Percentiles rank a stretch among this genome's conserved stretches.
Conservation (phyloP, 2,329 filamentous ascomycete species). For the Fonsecaea multimorphosa region DNA sequence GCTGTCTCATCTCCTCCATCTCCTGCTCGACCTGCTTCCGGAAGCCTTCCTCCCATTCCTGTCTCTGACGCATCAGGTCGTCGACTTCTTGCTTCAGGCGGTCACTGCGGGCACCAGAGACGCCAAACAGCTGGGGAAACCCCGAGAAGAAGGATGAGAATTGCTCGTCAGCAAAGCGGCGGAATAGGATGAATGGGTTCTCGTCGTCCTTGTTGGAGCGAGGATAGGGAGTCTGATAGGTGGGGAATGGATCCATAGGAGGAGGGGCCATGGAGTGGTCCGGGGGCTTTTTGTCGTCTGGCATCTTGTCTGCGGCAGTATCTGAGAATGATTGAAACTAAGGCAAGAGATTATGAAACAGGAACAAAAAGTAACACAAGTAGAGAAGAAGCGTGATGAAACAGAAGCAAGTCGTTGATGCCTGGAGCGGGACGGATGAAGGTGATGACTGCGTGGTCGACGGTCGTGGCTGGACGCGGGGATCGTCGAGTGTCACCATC, state of each 20-base stretch:
- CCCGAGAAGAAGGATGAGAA: conserved; percentile 61
- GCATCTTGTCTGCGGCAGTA: conserved; percentile 33
- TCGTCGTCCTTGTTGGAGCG: conserved; percentile 45
- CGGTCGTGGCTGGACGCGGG: conserved; percentile 13
- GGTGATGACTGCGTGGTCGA: conserved; percentile 3
- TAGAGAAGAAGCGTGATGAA: conserved; percentile 12
- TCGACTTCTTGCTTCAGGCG: conserved; percentile 28
- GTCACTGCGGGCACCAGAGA: conserved; percentile 10
- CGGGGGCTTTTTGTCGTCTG: conserved; percentile 37
- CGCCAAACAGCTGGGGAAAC: conserved; percentile 46
- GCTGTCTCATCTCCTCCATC: conserved; percentile 36
- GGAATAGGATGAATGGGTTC: conserved; percentile 67
- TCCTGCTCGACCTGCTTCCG: conserved; percentile 37
- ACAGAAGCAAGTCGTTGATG: conserved; percentile 12
- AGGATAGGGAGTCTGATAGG: conserved; percentile 39
- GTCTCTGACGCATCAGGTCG: conserved; percentile 30
- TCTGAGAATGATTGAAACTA: background rate
- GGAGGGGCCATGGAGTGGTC: conserved; percentile 35
- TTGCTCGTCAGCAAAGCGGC: conserved; percentile 65
- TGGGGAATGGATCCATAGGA: conserved; percentile 39
- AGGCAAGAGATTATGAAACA: background rate
- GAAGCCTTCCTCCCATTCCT: conserved; percentile 34
- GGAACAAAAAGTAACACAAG: background rate
- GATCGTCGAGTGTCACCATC: background rate
- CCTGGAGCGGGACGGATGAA: conserved; percentile 15